phyloP scores from a whole-genome alignment of 1,284 basidiomycete species.

The Limonomyces culmigenus region DNA sequence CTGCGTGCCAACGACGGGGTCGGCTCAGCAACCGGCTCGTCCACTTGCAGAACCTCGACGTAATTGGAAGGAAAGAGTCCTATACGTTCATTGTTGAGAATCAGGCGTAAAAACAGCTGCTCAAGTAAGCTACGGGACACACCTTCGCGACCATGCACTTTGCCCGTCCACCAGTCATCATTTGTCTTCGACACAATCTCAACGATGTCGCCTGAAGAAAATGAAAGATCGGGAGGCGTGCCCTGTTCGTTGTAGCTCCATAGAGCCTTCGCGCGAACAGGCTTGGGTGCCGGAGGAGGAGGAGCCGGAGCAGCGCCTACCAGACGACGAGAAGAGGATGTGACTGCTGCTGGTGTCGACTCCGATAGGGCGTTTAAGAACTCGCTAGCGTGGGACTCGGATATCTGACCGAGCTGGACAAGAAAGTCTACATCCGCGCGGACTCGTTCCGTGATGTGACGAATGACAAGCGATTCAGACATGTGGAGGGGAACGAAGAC shows the following conservation, averaged over 20 bases:
- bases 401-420: neutral
- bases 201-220: constrained; percentile 33
- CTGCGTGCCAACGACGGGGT: no score
- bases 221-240: constrained; percentile 32
- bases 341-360: neutral
- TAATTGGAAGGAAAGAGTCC: constrained; percentile 51
- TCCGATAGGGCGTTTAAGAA: constrained; percentile 1
- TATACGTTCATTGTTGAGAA: constrained; percentile 24
- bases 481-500: no score
- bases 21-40: no score
- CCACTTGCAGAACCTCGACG: constrained; percentile 34
- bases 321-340: neutral
- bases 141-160: constrained; percentile 1
- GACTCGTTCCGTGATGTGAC: no score
- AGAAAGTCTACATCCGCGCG: neutral
- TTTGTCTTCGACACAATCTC: constrained; percentile 39
- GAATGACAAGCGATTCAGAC: no score
- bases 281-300: constrained; percentile 11
- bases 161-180: constrained; percentile 39
- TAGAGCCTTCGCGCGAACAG: constrained; percentile 20
- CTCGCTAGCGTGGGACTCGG: constrained; percentile 9
- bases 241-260: constrained; percentile 54
- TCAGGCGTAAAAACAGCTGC: neutral
- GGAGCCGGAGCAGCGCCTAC: constrained; percentile 1
- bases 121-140: no score